Conservation (phyloP, 257 asterid species). For the Solanum clarkiae region DNA sequence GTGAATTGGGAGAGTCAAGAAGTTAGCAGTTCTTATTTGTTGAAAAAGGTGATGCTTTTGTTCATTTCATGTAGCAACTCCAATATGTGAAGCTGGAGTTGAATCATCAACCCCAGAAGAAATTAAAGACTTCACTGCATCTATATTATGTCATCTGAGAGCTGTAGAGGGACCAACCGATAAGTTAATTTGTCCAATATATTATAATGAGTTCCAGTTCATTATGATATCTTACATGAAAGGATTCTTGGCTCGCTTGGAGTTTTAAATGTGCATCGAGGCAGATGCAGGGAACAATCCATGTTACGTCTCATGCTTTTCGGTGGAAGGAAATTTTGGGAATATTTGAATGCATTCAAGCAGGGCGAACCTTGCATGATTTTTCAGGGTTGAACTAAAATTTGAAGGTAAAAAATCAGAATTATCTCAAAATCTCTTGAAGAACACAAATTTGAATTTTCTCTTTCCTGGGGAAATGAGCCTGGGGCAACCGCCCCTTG, state of each 20-base stretch:
- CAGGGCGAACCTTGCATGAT: neutral
- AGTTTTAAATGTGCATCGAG: neutral
- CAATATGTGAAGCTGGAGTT: neutral
- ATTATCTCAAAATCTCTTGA: neutral
- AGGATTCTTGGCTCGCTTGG: neutral
- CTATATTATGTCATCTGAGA: neutral
- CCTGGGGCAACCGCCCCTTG: neutral
- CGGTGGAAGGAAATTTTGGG: conserved; percentile 2
- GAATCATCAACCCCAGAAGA: neutral
- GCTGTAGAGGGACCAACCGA: neutral
- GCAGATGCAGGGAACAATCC: neutral
- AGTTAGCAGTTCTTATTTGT: neutral
- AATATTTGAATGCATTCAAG: neutral
- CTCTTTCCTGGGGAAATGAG: neutral
- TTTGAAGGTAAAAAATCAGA: neutral
- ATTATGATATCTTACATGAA: neutral
- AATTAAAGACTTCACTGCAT: neutral
- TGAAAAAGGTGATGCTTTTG: conserved; percentile 15
- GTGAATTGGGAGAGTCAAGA: neutral
- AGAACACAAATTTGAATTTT: neutral
- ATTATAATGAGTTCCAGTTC: neutral
- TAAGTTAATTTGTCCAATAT: neutral
- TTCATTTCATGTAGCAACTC: neutral
- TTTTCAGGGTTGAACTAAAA: neutral
- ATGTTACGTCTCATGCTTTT: neutral